Evolutionary conservation across 2,329 filamentous ascomycete genomes (phyloP), one percentile per base, ranked within the genome.

Genomic region (Fusarium annulatum): DNA sequence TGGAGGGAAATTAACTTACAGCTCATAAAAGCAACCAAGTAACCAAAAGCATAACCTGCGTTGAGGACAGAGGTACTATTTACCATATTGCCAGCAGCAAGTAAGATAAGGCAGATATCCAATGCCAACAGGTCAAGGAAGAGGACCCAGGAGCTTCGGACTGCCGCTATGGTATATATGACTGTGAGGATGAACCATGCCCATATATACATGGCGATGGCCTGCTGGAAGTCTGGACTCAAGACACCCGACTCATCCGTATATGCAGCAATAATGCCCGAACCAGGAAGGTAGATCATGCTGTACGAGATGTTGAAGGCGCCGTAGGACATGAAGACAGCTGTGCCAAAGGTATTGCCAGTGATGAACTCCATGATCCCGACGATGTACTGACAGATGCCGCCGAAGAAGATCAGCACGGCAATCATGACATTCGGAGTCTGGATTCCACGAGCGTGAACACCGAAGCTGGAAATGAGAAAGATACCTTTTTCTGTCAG

Each of bases 61-160:
- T 61, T 61, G 33, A 61, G 56, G n/a, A 58, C 55, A 5, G 55
- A 58, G 23, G n/a, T 46, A 23, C 41, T 58, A 9, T 56, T 34
- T 16, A 62, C 28, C 63, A 69, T 69, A 28, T 69, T 69, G 15
- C 55, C 57, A 28, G 28, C 48, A 18, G 67, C 67, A 12, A 69
- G 67, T 14, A 69, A 46, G 15, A 67, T 57, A 11, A 67, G 58
- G 14, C 95, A 98, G 78, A 94, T 0, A 94, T 97, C 74, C 95
- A 98, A 83, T 88, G 92, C 34, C 95, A 97, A 79, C 93, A 95
- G 79, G 92, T 93, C 15, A 88, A 91, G 45, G 26, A 60, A 60
- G n/a, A 60, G 57, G 26, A 60, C 45, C 57, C 57, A 60, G 26
- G 57, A 60, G 45, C 57, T 60, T 23, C 57, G 45, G 3, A 60